Conservation (phyloP, 2,329 filamentous ascomycete genomes). For the Bretziella fagacearum region DNA sequence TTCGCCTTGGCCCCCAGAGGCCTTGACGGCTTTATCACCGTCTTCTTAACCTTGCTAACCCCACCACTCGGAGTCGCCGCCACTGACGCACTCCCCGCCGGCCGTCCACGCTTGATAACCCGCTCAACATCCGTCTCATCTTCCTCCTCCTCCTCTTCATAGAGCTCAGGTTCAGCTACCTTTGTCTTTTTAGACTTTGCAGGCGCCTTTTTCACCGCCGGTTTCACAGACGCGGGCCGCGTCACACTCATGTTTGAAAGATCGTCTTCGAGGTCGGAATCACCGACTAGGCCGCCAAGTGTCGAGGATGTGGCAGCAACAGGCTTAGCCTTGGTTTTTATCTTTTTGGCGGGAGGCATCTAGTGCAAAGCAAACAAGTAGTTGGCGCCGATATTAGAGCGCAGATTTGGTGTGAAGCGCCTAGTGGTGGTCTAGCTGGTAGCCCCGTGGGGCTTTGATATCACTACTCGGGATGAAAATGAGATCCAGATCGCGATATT, state of each 20-base stretch:
- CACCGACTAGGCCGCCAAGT: slow-evolving; percentile 7
- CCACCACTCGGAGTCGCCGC: not conserved
- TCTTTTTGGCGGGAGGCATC: slow-evolving; percentile 11
- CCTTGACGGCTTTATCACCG: slow-evolving; percentile 1
- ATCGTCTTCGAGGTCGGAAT: slow-evolving; percentile 11
- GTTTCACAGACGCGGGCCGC: not conserved
- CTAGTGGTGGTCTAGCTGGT: too few relatives aligned
- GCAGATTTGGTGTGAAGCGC: too few relatives aligned
- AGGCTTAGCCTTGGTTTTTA: not conserved
- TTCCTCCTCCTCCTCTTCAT: not conserved
- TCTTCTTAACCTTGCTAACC: slow-evolving; percentile 8
- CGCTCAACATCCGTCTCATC: not conserved
- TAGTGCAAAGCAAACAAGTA: too few relatives aligned
- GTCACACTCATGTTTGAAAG: slow-evolving; percentile 10
- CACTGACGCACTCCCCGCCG: not conserved
- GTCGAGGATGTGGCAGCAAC: not conserved
- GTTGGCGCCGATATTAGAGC: too few relatives aligned
- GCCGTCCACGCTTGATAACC: slow-evolving; percentile 1
- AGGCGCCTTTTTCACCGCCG: not conserved
- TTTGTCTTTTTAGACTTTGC: not conserved
- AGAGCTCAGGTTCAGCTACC: not conserved
- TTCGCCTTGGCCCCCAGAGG: not conserved
- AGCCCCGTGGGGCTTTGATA: too few relatives aligned
- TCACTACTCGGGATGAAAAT: too few relatives aligned
- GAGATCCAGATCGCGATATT: too few relatives aligned